phyloP scores from a whole-genome alignment of 352 stramenopile species.

The Phytophthora brassicae region DNA sequence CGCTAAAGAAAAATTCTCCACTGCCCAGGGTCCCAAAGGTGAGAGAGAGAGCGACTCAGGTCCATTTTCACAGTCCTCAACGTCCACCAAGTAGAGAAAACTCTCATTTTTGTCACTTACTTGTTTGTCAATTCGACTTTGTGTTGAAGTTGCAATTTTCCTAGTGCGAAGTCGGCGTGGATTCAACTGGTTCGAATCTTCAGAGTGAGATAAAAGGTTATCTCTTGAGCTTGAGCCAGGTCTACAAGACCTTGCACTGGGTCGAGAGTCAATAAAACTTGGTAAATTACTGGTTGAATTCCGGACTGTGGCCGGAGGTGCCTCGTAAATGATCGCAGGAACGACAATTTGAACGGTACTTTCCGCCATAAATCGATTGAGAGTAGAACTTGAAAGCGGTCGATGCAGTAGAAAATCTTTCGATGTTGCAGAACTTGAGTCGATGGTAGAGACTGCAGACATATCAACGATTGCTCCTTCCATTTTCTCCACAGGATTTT shows the following conservation, averaged over 20 bases:
- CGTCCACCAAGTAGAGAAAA: constrained; percentile 32
- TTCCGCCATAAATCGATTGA: constrained; percentile 20
- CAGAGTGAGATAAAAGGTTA: neutral
- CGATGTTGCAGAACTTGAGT: constrained; percentile 1
- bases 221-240: constrained; percentile 8
- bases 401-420: constrained; percentile 21
- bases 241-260: constrained; percentile 2
- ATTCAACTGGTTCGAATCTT: constrained; percentile 13
- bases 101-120: constrained; percentile 13
- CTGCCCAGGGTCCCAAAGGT: constrained; percentile 54
- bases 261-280: neutral
- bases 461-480: constrained; percentile 9
- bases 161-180: constrained; percentile 8
- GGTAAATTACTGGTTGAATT: neutral
- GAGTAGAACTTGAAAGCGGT: constrained; percentile 21
- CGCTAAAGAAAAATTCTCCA: constrained; percentile 21
- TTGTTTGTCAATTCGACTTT: neutral
- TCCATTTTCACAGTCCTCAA: constrained; percentile 12
- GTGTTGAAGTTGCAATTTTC: neutral
- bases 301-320: neutral
- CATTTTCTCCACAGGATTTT: too few species aligned
- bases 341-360: constrained; percentile 25
- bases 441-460: constrained; percentile 1
- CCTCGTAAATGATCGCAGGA: constrained; percentile 25
- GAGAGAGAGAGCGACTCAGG: constrained; percentile 31